Base-by-base conservation (phyloP, 176 grass and related monocot genomes). In the Triticum dicoccoides region DNA sequence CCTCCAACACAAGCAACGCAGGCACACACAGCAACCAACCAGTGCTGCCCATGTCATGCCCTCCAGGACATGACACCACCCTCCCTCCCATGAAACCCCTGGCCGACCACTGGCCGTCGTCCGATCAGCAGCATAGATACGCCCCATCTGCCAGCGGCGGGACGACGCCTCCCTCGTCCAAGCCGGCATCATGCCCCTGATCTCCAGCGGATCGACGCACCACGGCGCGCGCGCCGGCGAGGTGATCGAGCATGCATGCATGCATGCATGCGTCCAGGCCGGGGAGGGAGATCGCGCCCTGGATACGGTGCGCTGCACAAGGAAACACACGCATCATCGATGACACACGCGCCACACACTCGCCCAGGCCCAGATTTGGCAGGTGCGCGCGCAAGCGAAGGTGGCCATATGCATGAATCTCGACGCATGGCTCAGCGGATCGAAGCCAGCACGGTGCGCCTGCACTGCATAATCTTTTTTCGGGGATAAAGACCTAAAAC, bases 261-360 rank as follows among this genome's bases (percentile, higher is more conserved):
- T 21, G 54, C 54, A 54, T 51, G 80, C 80, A 54, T 32, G 45
- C 73, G 42, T 87, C 85, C 85, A 84, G 75, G 59, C 45, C 45
- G 8, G 29, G 5, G 29, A 75, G 29, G 5, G 29, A 75, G 85
- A 91, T 84, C 76, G 69, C 9, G 82, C 6, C 49, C 15, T 30
- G 85, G 89, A 91, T 88, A 77, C 44, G 77, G 69, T 88, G 85
- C 89, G 33, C 64, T 88, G 78, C 63, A 86, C 61, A 41, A 47
- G 27, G 39, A 12, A 39, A 23, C 51, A 33, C 61, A 61, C 61
- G 32, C 29, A 76, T 62, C 72, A 51, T 10, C 72, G 41, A 72
- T 72, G 80, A 23, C 73, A 61, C 80, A 65, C 24, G 25, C 80
- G 54, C 23, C 72, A 79, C 63, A 20, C 49, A 73, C 61, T n/a